A percentile compares a stretch with the other conserved stretches of the same genome.
These are phyloP conservation scores for Hysterium pulicare DNA, from an alignment of 2,329 filamentous ascomycete genomes.

Conservation along the genomic window DNA sequence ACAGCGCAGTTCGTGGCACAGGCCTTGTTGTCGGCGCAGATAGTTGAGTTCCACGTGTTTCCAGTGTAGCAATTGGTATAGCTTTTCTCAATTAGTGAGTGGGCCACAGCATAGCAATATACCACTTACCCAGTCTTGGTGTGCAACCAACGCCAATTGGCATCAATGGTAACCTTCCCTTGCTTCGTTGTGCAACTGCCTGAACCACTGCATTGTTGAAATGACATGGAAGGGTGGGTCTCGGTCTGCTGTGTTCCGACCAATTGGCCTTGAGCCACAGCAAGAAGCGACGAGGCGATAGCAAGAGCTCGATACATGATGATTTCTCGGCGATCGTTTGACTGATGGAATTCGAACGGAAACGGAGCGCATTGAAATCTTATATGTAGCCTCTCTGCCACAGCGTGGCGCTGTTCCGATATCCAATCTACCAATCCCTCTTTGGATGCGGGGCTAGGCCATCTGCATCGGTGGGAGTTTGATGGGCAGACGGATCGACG, in stretches of 20 bases:
- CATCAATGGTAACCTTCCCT: slow-evolving; percentile 54
- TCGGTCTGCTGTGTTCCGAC: slow-evolving; percentile 49
- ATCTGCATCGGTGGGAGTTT: background rate
- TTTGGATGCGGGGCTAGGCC: background rate
- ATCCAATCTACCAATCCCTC: slow-evolving; percentile 1
- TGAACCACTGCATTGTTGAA: slow-evolving; percentile 51
- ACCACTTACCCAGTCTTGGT: slow-evolving; percentile 14
- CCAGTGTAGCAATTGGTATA: slow-evolving; percentile 50
- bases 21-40: slow-evolving; percentile 42
- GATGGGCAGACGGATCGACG: slow-evolving; percentile 8
- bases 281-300: slow-evolving; percentile 44
- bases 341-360: background rate
- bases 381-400: slow-evolving; percentile 11
- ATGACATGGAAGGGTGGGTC: slow-evolving; percentile 52
- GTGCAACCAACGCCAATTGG: slow-evolving; percentile 60
- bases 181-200: slow-evolving; percentile 52
- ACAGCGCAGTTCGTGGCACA: slow-evolving; percentile 53
- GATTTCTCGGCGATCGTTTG: slow-evolving; percentile 6
- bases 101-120: too few species aligned
- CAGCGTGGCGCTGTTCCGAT: slow-evolving; percentile 5
- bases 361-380: slow-evolving; percentile 2
- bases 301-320: slow-evolving; percentile 34
- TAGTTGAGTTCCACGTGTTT: slow-evolving; percentile 43
- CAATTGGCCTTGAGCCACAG: slow-evolving; percentile 49
- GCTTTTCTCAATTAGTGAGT: slow-evolving; percentile 15